These are phyloP conservation scores for Pterocarpus macrocarpus DNA, from an alignment of 306 rosid genomes.

Conservation along the genomic window DNA sequence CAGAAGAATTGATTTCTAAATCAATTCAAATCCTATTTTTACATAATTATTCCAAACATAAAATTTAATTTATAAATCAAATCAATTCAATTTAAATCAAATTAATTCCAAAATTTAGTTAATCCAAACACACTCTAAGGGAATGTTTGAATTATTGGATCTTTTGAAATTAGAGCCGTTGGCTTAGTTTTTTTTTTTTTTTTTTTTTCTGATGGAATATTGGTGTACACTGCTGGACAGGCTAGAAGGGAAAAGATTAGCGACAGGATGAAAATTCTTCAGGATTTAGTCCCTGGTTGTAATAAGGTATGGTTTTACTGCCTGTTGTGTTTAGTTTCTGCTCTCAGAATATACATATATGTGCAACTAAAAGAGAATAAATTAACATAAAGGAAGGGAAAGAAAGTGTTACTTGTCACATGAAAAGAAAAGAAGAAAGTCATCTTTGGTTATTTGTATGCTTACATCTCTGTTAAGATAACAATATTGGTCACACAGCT, in stretches of 20 bases:
- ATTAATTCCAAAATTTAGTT: background rate
- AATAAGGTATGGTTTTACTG: constrained; percentile 67
- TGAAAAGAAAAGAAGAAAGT: background rate
- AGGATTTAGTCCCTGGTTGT: constrained; percentile 96
- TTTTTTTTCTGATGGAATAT: constrained; percentile 45
- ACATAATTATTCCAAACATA: no score
- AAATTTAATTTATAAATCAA: no score
- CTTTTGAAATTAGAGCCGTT: constrained; percentile 39
- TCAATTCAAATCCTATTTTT: no score
- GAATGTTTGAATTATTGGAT: constrained; percentile 8
- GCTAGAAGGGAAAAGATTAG: constrained; percentile 95
- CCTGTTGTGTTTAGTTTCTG: background rate
- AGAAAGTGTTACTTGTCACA: background rate
- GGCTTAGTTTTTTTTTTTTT: background rate
- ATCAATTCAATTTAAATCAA: background rate
- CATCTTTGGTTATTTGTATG: background rate
- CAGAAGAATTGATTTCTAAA: no score
- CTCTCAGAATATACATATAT: background rate
- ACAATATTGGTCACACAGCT: background rate
- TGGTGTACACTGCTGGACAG: constrained; percentile 54
- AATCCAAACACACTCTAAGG: background rate
- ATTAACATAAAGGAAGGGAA: background rate
- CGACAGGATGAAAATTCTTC: constrained; percentile 94
- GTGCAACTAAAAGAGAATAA: background rate
- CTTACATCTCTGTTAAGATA: background rate